Evolutionary conservation across 805 yeast species (phyloP).

Genomic region (Wickerhamiella brachini): DNA sequence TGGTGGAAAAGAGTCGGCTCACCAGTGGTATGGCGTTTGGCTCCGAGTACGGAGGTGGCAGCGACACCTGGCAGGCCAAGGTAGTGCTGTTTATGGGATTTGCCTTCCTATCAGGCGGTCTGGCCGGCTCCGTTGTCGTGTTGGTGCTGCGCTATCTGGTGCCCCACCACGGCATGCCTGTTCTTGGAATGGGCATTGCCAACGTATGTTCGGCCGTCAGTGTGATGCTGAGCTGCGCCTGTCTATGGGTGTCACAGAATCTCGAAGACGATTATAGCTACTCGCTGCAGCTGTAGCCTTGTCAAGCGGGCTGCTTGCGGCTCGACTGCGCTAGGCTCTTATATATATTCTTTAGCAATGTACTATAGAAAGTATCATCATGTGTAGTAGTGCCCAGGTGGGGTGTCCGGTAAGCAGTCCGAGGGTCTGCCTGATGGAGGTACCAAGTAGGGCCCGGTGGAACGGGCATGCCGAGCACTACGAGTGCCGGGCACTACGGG

Average conservation of each 20-base stretch:
- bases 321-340: too few relatives aligned
- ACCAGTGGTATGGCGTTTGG: conserved; percentile 29
- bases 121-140: conserved; percentile 84
- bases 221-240: conserved; percentile 77
- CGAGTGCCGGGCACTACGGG: too few relatives aligned
- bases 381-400: too few relatives aligned
- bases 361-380: neutral
- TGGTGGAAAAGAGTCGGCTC: conserved; percentile 53
- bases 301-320: neutral
- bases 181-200: conserved; percentile 85
- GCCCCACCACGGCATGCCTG: conserved; percentile 54
- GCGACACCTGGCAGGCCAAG: conserved; percentile 86
- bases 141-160: conserved; percentile 71
- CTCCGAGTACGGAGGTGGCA: conserved; percentile 22
- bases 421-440: too few relatives aligned
- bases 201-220: conserved; percentile 69
- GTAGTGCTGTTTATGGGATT: conserved; percentile 84
- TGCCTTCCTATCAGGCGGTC: conserved; percentile 82
- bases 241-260: conserved; percentile 88
- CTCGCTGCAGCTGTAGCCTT: conserved; percentile 53
- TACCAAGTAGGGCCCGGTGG: too few relatives aligned
- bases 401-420: too few relatives aligned
- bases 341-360: neutral
- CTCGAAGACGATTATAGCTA: conserved; percentile 93
- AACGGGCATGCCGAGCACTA: too few relatives aligned